These are phyloP conservation scores for Borovskyia barvae DNA, from an alignment of 208 protist genomes.

Conservation along the genomic window DNA sequence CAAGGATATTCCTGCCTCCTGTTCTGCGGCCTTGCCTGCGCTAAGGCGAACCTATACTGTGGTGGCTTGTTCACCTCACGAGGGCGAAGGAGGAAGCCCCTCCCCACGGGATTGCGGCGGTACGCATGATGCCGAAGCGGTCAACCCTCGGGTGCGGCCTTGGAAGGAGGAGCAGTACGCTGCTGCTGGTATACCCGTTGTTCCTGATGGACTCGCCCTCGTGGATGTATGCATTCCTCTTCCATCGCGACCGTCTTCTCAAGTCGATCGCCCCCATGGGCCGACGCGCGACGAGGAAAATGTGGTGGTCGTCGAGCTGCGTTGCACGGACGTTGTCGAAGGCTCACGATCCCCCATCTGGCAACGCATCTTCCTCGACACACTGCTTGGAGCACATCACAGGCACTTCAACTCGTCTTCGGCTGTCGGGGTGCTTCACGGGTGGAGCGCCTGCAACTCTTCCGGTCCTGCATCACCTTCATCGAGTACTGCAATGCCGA, in stretches of 20 bases:
- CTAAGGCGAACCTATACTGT: too few species aligned
- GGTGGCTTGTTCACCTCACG: not conserved
- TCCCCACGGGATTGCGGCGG: not conserved
- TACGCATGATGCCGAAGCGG: not conserved
- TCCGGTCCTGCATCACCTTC: too few species aligned
- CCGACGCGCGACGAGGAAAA: not conserved
- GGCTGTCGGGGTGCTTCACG: too few species aligned
- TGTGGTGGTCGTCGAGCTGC: constrained; percentile 3
- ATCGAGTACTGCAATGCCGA: not conserved
- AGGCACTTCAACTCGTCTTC: too few species aligned
- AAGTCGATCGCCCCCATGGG: not conserved
- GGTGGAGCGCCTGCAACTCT: too few species aligned
- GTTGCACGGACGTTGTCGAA: constrained; percentile 2
- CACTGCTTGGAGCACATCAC: too few species aligned
- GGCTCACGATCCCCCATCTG: not conserved
- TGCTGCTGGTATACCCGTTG: not conserved
- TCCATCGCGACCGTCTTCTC: not conserved
- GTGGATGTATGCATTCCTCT: constrained; percentile 1
- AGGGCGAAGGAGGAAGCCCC: not conserved
- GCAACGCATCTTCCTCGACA: too few species aligned
- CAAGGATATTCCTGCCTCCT: too few species aligned
- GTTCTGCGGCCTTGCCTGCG: too few species aligned
- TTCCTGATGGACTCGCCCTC: not conserved
- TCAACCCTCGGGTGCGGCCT: not conserved
- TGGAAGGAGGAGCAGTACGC: constrained; percentile 1